These are phyloP conservation scores for Parachaetomium inaequale DNA, from an alignment of 495 filamentous ascomycete species.

Conservation along the genomic window DNA sequence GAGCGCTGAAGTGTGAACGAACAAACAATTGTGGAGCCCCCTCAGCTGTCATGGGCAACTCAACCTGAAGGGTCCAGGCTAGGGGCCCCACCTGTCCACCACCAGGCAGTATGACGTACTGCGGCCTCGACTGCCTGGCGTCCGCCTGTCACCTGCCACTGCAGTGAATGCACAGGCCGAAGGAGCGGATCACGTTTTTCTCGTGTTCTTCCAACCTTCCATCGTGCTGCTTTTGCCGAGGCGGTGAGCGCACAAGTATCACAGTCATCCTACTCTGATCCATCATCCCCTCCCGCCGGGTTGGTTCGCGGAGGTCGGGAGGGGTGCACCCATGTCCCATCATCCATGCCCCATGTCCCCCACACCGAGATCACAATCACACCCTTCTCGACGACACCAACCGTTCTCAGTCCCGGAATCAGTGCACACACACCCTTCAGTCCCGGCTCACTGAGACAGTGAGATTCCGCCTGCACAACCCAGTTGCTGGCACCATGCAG, in stretches of 20 bases:
- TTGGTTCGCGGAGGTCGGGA: background rate
- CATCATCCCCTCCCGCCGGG: background rate
- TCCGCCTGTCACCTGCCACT: background rate
- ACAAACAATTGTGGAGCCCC: slow-evolving; percentile 16
- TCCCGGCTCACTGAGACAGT: too few relatives aligned
- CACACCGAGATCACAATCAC: too few relatives aligned
- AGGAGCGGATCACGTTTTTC: background rate
- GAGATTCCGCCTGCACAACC: too few relatives aligned
- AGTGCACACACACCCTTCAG: too few relatives aligned
- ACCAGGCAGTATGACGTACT: slow-evolving; percentile 17
- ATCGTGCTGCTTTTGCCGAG: background rate
- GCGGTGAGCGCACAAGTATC: background rate
- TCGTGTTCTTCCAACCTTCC: background rate
- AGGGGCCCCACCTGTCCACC: background rate
- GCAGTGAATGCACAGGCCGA: background rate
- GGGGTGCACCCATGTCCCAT: background rate
- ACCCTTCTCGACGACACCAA: too few relatives aligned
- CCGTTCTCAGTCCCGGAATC: too few relatives aligned
- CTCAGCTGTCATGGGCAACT: slow-evolving; percentile 25
- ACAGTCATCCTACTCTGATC: background rate
- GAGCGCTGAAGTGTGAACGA: background rate
- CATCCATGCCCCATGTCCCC: background rate
- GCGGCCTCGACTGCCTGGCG: background rate
- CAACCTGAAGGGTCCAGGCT: background rate
- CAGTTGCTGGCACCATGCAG: too few relatives aligned